Base-by-base conservation (phyloP, 1,284 basidiomycete genomes). In the Ustilago loliicola region DNA sequence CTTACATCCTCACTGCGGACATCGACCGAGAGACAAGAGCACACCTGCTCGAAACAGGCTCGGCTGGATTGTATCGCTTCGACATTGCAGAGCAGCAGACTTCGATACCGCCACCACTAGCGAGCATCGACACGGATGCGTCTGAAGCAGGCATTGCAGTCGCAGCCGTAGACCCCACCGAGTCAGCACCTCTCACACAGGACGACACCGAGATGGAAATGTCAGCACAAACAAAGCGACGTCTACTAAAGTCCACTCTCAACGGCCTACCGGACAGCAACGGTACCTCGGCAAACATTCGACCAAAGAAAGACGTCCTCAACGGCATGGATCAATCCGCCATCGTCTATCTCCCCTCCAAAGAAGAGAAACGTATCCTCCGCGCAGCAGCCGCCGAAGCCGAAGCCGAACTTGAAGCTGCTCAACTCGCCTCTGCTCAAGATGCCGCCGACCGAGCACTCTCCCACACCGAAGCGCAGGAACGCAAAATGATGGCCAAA, bases 381-480 rank as follows among this genome's bases (percentile, higher is more conserved):
- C 74, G 74, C 27, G 74, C 74, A 32, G 69, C 74, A 27, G 67
- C 57, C 7, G 75, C 60, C n/a, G 63, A 59, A 59, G 74, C 66
- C 5, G 56, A 61, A 19, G 32, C 30, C 7, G 56, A 66, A 51
- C 50, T 54, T 6, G 58, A 42, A 5, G 64, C 62, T 27, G 51
- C 50, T 8, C 64, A 63, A 40, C 56, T 40, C 17, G 19, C 38
- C 3, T 15, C 9, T 10, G 34, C 34, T 36, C 34, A 68, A 19
- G 55, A 58, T 7, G 57, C 60, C 13, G 65, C 66, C 13, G 66
- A 66, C 11, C 13, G 60, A 30, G 68, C 63, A 10, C 56, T 58
- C 0, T 52, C 52, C 21, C 61, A 64, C 25, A 67, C 62, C n/a
- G 58, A 69, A 38, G 59, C 58, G 10, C 57, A 71, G 25, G 70